Base-by-base conservation (phyloP, 192 early-diverging fungal genomes). In the Ambispora gerdemannii region DNA sequence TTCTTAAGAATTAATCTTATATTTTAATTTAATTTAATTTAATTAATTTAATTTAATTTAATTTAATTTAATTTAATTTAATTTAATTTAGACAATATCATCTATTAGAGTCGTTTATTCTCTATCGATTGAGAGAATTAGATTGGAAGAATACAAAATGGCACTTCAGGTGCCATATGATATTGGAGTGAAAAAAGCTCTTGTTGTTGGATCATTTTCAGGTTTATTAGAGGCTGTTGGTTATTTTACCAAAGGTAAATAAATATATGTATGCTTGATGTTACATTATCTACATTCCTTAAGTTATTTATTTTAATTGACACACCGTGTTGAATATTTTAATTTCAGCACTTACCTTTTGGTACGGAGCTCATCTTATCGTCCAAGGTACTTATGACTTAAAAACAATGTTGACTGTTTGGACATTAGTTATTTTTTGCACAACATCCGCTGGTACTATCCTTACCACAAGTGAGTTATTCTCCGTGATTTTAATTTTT, bases 381-480 rank as follows among this genome's bases (percentile, higher is more conserved):
- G 25, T 35, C 3, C n/a, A 43, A 25, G 67, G 67, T 17, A 28
- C 20, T 38, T 69, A 69, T 28, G 67, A 69, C 36, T 20, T 69
- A 6, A n/a, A 69, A 28, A 69, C 8, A 13, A 69, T 69, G 67
- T 20, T 69, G 2, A 2, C 19, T 13, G 67, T 69, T 19, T 69
- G 67, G 67, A 56, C 67, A 19, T 38, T 69, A 24, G 33, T 69
- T 35, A 69, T 69, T 17, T 69, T 69, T 38, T 69, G 67, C 10
- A 69, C 67, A 3, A 56, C 50, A 19, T 27, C 67, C 22, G 67
- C 67, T 56, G 20, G 53, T 20, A n/a, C 19, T 24, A 56, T 56
- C 7, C 53, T 56, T 7, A n/a, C 19, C 8, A 56, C 53, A 56
- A 56, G 53, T 56, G 20, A 56, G 6, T 56, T 4, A 13, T 24